A percentile compares a stretch with the other conserved stretches of the same genome.
Conservation (phyloP, 2,329 filamentous ascomycete genomes). For the Trichoderma hamatum region DNA sequence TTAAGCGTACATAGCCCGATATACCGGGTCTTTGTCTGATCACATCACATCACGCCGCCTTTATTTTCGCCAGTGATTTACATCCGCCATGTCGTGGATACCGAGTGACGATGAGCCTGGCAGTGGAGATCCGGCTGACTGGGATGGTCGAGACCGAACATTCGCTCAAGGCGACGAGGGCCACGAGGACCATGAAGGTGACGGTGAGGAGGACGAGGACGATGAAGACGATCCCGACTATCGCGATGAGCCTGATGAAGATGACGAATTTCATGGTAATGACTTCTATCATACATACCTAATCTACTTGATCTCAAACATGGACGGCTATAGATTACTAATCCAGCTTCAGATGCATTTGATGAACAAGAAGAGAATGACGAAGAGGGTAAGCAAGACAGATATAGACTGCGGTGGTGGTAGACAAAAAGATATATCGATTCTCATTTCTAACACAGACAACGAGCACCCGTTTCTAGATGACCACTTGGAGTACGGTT, state of each 20-base stretch:
- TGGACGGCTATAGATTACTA: background rate
- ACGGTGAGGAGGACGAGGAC: constrained; percentile 26
- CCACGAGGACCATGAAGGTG: constrained; percentile 25
- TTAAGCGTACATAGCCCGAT: background rate
- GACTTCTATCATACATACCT: too few relatives aligned
- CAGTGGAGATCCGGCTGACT: background rate
- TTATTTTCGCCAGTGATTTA: background rate
- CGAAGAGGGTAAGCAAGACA: background rate
- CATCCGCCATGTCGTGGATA: background rate
- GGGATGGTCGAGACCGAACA: constrained; percentile 14
- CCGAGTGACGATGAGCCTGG: background rate
- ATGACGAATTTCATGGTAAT: constrained; percentile 31
- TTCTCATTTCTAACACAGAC: background rate
- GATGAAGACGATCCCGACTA: constrained; percentile 32
- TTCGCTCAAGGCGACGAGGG: constrained; percentile 17
- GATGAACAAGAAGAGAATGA: constrained; percentile 34
- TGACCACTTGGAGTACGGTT: background rate
- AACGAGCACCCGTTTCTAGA: background rate
- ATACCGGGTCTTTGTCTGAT: background rate
- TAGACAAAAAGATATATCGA: background rate
- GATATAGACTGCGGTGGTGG: background rate
- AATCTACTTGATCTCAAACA: background rate
- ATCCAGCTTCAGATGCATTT: background rate
- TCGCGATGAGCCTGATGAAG: constrained; percentile 33
- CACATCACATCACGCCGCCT: background rate